Evolutionary conservation across 495 filamentous ascomycete genomes (phyloP), one percentile per base, ranked within the genome.

Genomic region (Articulospora tetracladia): DNA sequence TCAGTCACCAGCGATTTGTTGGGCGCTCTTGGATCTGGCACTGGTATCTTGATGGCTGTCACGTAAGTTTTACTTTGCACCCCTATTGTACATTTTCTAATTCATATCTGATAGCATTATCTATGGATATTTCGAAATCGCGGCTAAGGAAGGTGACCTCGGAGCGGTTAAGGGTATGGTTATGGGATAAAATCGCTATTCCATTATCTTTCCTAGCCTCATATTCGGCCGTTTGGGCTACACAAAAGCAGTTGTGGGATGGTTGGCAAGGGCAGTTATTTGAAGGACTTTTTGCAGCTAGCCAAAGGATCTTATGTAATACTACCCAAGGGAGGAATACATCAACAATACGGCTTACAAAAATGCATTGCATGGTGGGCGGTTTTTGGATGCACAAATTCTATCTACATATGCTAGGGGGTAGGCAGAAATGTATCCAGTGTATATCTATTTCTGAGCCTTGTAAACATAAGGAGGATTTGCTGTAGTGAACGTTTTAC

Each of bases 91-190:
- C 30, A n/a, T 12, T 28, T 13, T 19, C 25, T 47, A n/a, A 56
- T 74, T 77, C 68, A 74, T 66, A 0, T 17, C 13, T 32, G 13
- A 53, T 60, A 97, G 92, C 30, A 98, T 98, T 71, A 98, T 98
- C 76, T 98, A 98, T 72, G 89, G 92, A 60, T 98, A 98, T 77
- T 98, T 99, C 69, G 95, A 99, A 73, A 98, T 98, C 69, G 95
- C 95, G 24, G 95, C 95, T 65, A 96, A 97, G 72, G 95, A 99
- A 76, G 94, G 94, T 60, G 95, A 97, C 71, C 88, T 97, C 17
- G 28, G 22, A 53, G 20, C 92, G 60, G 85, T 96, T 75, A 95
- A 94, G 78, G 93, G 92, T 25, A 91, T 93, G 81, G 85, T 94
- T 57, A 84, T 84, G 81, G 81, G 81, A 62, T 83, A 79, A 53